Evolutionary conservation across 192 early-diverging fungal species (phyloP), one percentile per base, ranked within the genome.

Genomic region (Diversispora epigaea): DNA sequence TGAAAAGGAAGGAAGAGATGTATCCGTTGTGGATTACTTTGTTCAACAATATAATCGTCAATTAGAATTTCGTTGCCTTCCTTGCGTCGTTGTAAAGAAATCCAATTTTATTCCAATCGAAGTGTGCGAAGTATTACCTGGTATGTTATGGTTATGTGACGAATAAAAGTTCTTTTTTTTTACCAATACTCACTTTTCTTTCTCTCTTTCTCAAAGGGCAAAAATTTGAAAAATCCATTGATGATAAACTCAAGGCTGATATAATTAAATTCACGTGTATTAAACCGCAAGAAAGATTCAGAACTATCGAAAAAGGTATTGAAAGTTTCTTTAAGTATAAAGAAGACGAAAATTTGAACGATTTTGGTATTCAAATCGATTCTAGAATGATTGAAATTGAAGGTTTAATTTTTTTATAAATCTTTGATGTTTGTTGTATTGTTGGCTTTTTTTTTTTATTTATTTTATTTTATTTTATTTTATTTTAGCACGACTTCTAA

Each of bases 21-120:
- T 78, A 46, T 90, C 95, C 22, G 90, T 91, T 0, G 70, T 87
- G 12, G 39, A 71, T 40, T 96, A 97, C 77, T 98, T 96, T 67
- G 65, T 79, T 50, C 76, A 83, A 58, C 89, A 88, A 19, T 97
- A 97, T 80, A 88, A 89, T 79, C 83, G 84, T 47, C 77, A 70
- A 7, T 81, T 98, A 39, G 76, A 71, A 56, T 71, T 55, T 17
- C 55, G 56, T 39, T 47, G 22, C 56, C 52, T 71, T 41, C 52
- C 52, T 44, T 71, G 68, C 21, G 19, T 71, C 3, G 39, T 71
- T 8, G 68, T 43, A 15, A 71, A 71, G 39, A 71, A 71, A 11
- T 56, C 55, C 32, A 32, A 49, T 14, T 43, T 40, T 57, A 52
- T 71, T 52, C 68, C 68, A n/a, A 40, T 71, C 12, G 68, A 71